A percentile compares a stretch with the other conserved stretches of the same genome.
phyloP scores from a whole-genome alignment of 2,329 filamentous ascomycete species.

The Stachybotrys elegans region DNA sequence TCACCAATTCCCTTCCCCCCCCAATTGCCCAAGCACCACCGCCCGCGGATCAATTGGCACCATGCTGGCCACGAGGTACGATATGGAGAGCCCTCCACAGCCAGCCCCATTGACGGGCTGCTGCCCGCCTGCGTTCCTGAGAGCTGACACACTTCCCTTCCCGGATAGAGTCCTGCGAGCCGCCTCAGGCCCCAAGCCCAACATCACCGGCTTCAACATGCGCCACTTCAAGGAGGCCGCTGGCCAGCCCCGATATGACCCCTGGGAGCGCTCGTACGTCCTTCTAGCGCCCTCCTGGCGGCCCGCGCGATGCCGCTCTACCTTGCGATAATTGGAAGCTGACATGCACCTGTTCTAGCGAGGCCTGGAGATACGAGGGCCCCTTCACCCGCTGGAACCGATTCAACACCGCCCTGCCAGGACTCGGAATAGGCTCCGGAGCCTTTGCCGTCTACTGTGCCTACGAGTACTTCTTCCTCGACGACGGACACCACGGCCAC shows the following conservation, averaged over 20 bases:
- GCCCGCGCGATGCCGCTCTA: not conserved
- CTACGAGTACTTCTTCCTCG: slow-evolving; percentile 83
- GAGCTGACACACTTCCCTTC: too few relatives aligned
- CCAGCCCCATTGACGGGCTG: not conserved
- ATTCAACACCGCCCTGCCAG: slow-evolving; percentile 81
- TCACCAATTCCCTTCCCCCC: slow-evolving; percentile 19
- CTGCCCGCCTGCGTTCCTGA: too few relatives aligned
- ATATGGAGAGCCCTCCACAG: slow-evolving; percentile 2
- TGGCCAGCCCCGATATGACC: slow-evolving; percentile 58
- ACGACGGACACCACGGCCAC: slow-evolving; percentile 58
- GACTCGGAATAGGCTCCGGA: slow-evolving; percentile 85
- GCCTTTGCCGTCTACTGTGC: slow-evolving; percentile 86
- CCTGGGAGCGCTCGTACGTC: slow-evolving; percentile 61
- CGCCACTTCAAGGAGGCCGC: slow-evolving; percentile 71
- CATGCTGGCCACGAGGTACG: slow-evolving; percentile 36
- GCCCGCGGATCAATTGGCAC: slow-evolving; percentile 12
- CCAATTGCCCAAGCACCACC: slow-evolving; percentile 11
- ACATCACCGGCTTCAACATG: slow-evolving; percentile 90
- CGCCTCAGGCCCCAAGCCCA: slow-evolving; percentile 52
- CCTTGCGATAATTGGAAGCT: slow-evolving; percentile 1
- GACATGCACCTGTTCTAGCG: slow-evolving; percentile 46
- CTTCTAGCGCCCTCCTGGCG: too few relatives aligned
- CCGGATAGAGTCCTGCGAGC: slow-evolving; percentile 42
- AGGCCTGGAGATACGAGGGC: slow-evolving; percentile 91
- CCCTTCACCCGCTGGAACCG: slow-evolving; percentile 85